These are phyloP conservation scores for Quercus berberidifolia DNA, from an alignment of 306 rosid genomes.

Conservation along the genomic window DNA sequence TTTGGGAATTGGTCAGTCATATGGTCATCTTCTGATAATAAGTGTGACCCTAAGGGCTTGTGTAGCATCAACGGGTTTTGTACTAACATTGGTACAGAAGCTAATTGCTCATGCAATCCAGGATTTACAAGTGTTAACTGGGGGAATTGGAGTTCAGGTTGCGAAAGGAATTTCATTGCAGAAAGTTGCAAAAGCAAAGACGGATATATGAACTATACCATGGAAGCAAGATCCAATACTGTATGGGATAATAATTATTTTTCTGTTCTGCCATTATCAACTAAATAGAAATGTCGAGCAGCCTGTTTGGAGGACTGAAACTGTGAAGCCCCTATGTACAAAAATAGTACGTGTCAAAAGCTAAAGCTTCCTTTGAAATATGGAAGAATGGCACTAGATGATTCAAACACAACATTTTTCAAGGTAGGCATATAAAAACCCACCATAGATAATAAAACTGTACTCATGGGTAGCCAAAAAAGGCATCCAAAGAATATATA, in stretches of 20 bases:
- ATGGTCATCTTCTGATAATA: neutral
- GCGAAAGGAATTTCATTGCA: neutral
- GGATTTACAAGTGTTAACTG: neutral
- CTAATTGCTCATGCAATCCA: neutral
- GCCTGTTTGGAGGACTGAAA: neutral
- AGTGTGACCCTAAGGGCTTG: neutral
- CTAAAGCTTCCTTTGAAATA: neutral
- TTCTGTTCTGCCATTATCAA: neutral
- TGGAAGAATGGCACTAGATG: neutral
- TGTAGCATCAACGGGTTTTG: neutral
- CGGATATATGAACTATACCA: neutral
- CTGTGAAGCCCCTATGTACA: neutral
- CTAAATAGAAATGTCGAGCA: neutral
- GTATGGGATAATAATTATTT: neutral
- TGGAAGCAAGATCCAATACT: neutral
- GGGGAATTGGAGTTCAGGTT: neutral
- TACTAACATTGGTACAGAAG: neutral
- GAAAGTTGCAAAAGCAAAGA: neutral
- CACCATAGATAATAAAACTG: neutral
- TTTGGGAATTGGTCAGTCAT: neutral
- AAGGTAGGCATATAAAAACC: neutral
- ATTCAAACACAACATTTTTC: neutral
- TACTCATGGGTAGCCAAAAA: neutral
- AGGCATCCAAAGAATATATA: neutral
- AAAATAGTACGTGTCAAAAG: neutral